Conservation (phyloP, 139 green algal genomes). For the Pedinophyceae sp. region DNA sequence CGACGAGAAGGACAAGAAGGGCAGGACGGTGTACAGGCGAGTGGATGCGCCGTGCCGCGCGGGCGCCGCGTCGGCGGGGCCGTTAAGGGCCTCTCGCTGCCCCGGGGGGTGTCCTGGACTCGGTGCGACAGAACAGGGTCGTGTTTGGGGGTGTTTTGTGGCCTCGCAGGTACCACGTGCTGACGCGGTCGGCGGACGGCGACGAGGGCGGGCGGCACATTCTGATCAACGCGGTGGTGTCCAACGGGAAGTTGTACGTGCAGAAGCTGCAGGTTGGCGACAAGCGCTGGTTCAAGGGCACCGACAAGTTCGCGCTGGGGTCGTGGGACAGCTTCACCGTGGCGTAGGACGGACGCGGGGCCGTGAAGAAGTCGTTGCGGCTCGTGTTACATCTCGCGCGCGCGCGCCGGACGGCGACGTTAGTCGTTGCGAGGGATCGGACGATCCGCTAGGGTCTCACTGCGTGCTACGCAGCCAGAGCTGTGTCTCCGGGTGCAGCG, state of each 20-base stretch:
- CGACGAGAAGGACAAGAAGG: slow-evolving; percentile 71
- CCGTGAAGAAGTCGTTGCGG: not conserved
- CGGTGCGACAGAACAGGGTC: too few relatives aligned
- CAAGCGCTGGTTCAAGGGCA: slow-evolving; percentile 94
- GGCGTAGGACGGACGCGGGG: slow-evolving; percentile 38
- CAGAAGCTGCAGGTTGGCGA: slow-evolving; percentile 72
- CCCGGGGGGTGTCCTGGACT: too few relatives aligned
- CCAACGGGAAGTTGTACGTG: slow-evolving; percentile 75
- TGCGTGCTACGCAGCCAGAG: too few relatives aligned
- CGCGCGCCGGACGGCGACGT: too few relatives aligned
- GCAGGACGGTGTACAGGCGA: slow-evolving; percentile 97
- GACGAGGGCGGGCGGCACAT: slow-evolving; percentile 94
- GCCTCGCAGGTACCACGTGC: not conserved
- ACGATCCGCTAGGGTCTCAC: too few relatives aligned
- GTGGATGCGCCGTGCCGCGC: too few relatives aligned
- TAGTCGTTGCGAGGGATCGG: too few relatives aligned
- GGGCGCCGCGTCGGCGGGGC: too few relatives aligned
- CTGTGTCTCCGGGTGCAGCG: too few relatives aligned
- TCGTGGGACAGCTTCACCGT: slow-evolving; percentile 65
- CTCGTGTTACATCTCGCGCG: not conserved
- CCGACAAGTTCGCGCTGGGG: slow-evolving; percentile 42
- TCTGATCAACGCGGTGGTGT: slow-evolving; percentile 76
- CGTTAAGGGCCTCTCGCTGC: too few relatives aligned
- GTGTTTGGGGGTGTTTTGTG: too few relatives aligned
- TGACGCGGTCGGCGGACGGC: slow-evolving; percentile 53